Evolutionary conservation across 805 yeast species (phyloP), one percentile per base, ranked within the genome.

Genomic region (Isabelozyma pseudorhagii): DNA sequence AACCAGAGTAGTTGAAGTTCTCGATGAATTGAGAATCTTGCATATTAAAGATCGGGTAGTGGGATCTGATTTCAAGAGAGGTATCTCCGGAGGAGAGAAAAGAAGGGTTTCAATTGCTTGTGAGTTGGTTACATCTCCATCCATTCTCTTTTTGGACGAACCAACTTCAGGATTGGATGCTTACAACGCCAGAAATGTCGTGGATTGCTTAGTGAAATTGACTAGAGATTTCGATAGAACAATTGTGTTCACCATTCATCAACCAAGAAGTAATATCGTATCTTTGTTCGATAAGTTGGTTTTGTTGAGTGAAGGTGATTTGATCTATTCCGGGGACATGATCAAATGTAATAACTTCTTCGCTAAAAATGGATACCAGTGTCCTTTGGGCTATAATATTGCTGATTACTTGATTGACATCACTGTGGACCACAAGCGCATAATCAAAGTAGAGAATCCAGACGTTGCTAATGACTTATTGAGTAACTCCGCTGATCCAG

Each of bases 161-260:
- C 97, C 97, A 25, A 91, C 99, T 0, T 89, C 97, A 0, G 99
- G 99, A 0, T 75, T 94, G 50, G 99, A 94, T 66, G 85, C 97
- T 7, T 93, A 82, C 64, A 93, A 92, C 68, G 98, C 99, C 0
- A 84, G 82, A 61, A 90, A 92, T 58, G 99, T 94, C 7, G 77
- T 94, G 42, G 97, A 91, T 52, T 80, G 90, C 52, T 75, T 94
- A 42, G 93, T 88, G 2, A 79, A 87, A 50, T 75, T 94, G 50
- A 89, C 97, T 0, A 78, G 84, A 50, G 86, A 84, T 58, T 88
- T 85, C 66, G 84, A 87, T 52, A 83, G 98, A 63, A 93, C 99
- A 0, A 83, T 94, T 45, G 82, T 94, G 1, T 87, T 94, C 64
- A 90, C 99, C 0, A 94, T 94, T 55, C 99, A 94, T 70, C 99